Evolutionary conservation across 345 rosid species (phyloP).

Genomic region (Excoecaria agallocha): DNA sequence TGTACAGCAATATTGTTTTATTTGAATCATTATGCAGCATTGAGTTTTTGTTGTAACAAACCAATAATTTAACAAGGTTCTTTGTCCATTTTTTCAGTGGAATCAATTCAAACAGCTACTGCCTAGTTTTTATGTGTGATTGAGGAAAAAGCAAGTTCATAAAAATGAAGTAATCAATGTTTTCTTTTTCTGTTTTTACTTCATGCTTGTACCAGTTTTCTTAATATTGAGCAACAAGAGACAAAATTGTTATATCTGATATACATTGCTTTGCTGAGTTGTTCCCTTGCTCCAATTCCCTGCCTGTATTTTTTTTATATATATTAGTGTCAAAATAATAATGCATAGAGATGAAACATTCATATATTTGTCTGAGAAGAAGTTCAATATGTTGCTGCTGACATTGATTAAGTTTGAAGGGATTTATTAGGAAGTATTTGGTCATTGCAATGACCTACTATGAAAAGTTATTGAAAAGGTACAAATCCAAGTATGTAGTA

Average conservation of each 20-base stretch:
- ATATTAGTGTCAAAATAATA: background rate
- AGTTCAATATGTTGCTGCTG: background rate
- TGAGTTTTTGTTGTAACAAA: background rate
- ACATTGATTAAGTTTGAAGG: background rate
- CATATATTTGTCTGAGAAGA: background rate
- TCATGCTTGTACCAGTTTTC: background rate
- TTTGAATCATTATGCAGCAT: background rate
- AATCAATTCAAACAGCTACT: constrained; percentile 1
- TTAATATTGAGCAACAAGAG: background rate
- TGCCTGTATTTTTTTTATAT: background rate
- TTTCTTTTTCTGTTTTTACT: background rate
- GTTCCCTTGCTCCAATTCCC: background rate
- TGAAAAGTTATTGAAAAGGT: background rate
- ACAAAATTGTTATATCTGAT: background rate
- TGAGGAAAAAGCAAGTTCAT: constrained; percentile 12
- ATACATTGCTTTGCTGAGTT: background rate
- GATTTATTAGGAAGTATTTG: background rate
- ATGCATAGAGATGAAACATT: background rate
- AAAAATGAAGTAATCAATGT: constrained; percentile 12
- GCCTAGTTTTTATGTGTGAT: background rate
- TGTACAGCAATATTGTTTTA: background rate
- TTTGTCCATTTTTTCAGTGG: constrained; percentile 4
- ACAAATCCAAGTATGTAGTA: background rate
- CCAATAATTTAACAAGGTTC: background rate
- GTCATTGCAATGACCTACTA: background rate